Base-by-base conservation (phyloP, 495 filamentous ascomycete species). In the Neurospora sp. region DNA sequence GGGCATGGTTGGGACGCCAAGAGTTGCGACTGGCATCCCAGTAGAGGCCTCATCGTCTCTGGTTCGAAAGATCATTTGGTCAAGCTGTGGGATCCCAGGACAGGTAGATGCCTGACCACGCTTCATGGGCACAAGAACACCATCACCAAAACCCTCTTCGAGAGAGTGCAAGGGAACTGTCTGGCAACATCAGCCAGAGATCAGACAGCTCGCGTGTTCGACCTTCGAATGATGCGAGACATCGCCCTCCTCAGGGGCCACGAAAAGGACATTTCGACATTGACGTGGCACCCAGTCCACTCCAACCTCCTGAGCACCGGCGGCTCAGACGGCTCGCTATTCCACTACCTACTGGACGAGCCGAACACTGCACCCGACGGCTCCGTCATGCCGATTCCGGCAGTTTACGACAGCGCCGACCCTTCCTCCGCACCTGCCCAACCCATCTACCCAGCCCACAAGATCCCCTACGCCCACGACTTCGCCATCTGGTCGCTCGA, bases 81-180 rank as follows among this genome's bases (percentile, higher is more conserved):
- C 75, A 98, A 98, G 78, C 89, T 99, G 69, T 99, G 96, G 96
- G 96, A 99, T 80, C 96, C 96, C 27, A 87, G 96, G 69, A 97
- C 91, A 10, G 90, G 93, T 11, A 88, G 93, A 20, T 97, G 93
- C 76, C 83, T 99, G 75, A 98, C 94, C 2, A 98, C 95, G 0
- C 88, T 99, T 12, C 94, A 97, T 80, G 94, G 93, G n/a, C 96
- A 98, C 82, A 98, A 99, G 78, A 98, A 97, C 76, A 95, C 93
- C 16, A 93, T 99, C 69, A 93, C 93, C 3, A 93, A 93, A 78
- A 94, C 93, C 1, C 80, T 90, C 35, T 99, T 99, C 77, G 94
- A 97, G 74, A 90, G 89, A 22, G 90, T 89, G 3, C 92, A 91
- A 75, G 93, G 91, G 11, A 89, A 93, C 70, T 89, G 97, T 38